Evolutionary conservation across 768 basidiomycete genomes (phyloP).

Genomic region (Lactarius quietus): DNA sequence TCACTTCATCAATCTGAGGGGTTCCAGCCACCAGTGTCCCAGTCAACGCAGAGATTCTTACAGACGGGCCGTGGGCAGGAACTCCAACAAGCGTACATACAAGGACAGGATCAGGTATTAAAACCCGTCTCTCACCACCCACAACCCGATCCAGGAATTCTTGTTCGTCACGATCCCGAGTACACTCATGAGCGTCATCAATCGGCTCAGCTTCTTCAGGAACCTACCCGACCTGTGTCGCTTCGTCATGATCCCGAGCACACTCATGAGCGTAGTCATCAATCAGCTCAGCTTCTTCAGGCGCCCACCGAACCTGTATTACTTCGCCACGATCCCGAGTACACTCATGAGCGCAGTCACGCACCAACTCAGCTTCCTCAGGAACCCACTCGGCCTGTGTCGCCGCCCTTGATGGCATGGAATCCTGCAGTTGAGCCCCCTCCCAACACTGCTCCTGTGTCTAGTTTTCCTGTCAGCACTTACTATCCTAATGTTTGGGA

Average conservation of each 20-base stretch:
- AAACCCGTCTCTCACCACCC: conserved; percentile 28
- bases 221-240: conserved; percentile 48
- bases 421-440: conserved; percentile 80
- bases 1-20: not conserved
- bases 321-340: too few species aligned
- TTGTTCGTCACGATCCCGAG: conserved; percentile 26
- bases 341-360: conserved; percentile 25
- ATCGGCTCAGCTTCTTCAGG: conserved; percentile 27
- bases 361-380: conserved; percentile 27
- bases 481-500: conserved; percentile 92
- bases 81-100: conserved; percentile 10
- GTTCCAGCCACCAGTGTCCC: not conserved
- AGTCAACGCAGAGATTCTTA: conserved; percentile 1
- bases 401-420: conserved; percentile 71
- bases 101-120: conserved; percentile 27
- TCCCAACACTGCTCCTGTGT: conserved; percentile 53
- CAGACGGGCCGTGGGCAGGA: conserved; percentile 11
- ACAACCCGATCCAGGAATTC: conserved; percentile 25
- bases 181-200: conserved; percentile 29
- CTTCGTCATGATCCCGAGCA: conserved; percentile 33
- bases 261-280: conserved; percentile 28
- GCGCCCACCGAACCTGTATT: too few species aligned
- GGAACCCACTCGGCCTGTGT: conserved; percentile 45
- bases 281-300: conserved; percentile 10
- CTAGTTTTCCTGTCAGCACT: conserved; percentile 65